phyloP scores from a whole-genome alignment of 2,329 filamentous ascomycete genomes.

The Apiospora kogelbergensis region DNA sequence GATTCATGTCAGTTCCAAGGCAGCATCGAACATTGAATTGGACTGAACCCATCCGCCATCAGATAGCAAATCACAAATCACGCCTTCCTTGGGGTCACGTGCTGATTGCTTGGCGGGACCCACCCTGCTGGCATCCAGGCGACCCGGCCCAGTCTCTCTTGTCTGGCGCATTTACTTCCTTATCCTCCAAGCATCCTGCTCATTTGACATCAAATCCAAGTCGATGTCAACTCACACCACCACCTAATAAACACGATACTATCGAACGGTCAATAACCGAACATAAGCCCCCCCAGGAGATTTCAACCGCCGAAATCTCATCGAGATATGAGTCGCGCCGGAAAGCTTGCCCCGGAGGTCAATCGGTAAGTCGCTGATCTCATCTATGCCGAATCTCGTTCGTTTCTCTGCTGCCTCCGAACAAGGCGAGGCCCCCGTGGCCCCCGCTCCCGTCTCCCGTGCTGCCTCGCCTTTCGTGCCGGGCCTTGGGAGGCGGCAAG shows the following conservation, averaged over 20 bases:
- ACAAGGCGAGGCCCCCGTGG: not conserved
- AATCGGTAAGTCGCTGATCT: conserved; percentile 70
- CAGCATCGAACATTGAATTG: too few relatives aligned
- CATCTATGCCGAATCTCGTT: conserved; percentile 7
- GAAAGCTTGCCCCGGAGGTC: conserved; percentile 98
- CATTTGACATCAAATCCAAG: conserved; percentile 1
- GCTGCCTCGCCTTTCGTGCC: conserved; percentile 6
- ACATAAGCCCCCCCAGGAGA: conserved; percentile 1
- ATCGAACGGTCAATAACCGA: conserved; percentile 1
- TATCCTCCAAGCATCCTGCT: not conserved
- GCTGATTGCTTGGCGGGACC: not conserved
- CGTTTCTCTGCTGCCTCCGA: not conserved
- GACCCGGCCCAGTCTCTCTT: not conserved
- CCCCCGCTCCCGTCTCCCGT: conserved; percentile 14
- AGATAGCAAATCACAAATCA: not conserved
- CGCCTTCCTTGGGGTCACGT: not conserved
- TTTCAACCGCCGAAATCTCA: conserved; percentile 23
- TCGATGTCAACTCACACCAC: conserved; percentile 5
- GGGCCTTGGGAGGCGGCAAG: not conserved
- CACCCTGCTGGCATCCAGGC: not conserved
- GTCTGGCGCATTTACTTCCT: not conserved
- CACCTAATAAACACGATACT: conserved; percentile 1
- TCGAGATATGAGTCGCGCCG: conserved; percentile 92
- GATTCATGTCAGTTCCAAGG: not conserved
- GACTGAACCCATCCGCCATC: too few relatives aligned